phyloP scores from a whole-genome alignment of 2,329 filamentous ascomycete species.

The Apiospora malaysiana region DNA sequence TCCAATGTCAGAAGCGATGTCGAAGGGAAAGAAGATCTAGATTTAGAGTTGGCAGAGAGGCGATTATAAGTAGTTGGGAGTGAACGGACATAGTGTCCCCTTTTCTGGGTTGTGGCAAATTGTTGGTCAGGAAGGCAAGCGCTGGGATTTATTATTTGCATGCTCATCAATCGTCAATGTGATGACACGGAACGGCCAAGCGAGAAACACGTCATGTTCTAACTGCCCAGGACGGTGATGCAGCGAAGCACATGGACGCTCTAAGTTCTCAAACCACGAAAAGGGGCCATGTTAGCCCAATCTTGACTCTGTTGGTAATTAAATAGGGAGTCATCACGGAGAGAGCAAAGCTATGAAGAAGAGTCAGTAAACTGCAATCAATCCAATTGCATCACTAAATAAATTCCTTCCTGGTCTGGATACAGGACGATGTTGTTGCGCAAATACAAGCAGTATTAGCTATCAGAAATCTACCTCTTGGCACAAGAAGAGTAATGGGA shows the following conservation, averaged over 20 bases:
- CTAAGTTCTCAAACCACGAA: too few relatives aligned
- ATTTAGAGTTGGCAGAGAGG: background rate
- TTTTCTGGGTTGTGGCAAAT: background rate
- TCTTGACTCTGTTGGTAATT: too few relatives aligned
- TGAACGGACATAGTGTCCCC: background rate
- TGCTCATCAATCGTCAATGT: too few relatives aligned
- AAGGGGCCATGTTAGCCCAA: too few relatives aligned
- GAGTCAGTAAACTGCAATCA: too few relatives aligned
- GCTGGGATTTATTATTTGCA: background rate
- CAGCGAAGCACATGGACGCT: background rate
- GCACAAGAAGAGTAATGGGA: background rate
- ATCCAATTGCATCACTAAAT: too few relatives aligned
- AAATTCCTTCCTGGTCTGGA: too few relatives aligned
- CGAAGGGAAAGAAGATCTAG: background rate
- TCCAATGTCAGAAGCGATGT: background rate
- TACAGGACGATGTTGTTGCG: background rate
- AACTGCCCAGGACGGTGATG: background rate
- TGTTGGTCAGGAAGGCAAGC: background rate
- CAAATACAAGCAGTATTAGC: background rate
- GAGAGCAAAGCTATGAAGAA: too few relatives aligned
- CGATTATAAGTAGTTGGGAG: background rate
- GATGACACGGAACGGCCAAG: too few relatives aligned
- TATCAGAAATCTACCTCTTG: background rate
- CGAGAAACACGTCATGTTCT: background rate
- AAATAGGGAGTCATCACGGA: too few relatives aligned